Evolutionary conservation across 2,329 filamentous ascomycete genomes (phyloP), one percentile per base, ranked within the genome.

Genomic region (Colletotrichum sp.): DNA sequence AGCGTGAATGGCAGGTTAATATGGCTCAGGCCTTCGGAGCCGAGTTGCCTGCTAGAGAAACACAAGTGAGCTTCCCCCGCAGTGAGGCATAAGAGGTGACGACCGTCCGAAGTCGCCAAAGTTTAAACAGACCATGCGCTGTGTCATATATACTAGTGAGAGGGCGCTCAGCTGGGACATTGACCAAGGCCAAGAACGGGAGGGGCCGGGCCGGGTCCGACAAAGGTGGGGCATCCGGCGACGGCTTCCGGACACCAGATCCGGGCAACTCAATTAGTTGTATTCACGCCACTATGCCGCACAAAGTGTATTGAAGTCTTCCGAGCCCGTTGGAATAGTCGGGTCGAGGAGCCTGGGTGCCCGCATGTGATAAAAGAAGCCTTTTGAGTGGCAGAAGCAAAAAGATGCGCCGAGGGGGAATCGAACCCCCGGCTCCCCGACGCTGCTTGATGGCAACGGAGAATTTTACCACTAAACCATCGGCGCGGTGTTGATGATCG

Each of bases 381-480:
- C 11, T 9, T 13, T 13, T 13, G 11, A 32, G 2, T 0, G 11
- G 16, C 8, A 62, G 8, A 62, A 34, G 27, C 27, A 71, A 71
- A 71, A 55, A 2, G 15, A 19, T 71, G 69, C 69, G 69, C 61
- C 68, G 68, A 70, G 69, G 69, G 69, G 69, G 69, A 71, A 71
- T 71, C 39, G 44, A 71, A 71, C 69, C 69, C 69, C 69, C 68
- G 69, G 69, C 69, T 71, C 69, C 69, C 69, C 69, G 69, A 71
- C 59, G 59, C 69, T 71, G 59, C 69, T 65, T 1, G 22, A 65
- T 71, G 69, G 69, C 69, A 71, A 71, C 69, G 69, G 69, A 72
- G 62, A 72, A 72, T 72, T 72, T 72, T 72, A 72, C 69, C 69
- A 72, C 69, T 72, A 72, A 72, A 72, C 69, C 69, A 72, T 72